Conservation (phyloP, 345 rosid species). For the Viola odorata region DNA sequence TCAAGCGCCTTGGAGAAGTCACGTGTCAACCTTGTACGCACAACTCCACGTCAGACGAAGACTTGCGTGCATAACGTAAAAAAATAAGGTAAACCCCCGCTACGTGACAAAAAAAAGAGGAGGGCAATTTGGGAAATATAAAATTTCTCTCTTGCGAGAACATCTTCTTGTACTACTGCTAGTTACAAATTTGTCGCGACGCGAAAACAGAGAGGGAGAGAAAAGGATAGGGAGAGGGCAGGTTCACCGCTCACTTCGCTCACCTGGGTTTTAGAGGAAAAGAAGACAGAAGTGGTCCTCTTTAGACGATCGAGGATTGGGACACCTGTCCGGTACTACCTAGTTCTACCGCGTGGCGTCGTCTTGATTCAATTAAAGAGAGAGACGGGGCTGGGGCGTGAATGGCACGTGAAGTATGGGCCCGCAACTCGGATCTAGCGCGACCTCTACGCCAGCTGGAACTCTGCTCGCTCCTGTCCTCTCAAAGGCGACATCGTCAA, state of each 20-base stretch:
- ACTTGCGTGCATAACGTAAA: neutral
- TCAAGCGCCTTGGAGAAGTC: neutral
- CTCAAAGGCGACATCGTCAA: constrained; percentile 27
- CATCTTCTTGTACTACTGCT: constrained; percentile 5
- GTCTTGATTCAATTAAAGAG: neutral
- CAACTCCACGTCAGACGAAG: constrained; percentile 5
- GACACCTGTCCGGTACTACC: constrained; percentile 24
- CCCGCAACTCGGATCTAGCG: constrained; percentile 19
- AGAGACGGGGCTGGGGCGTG: constrained; percentile 13
- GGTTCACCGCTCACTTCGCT: constrained; percentile 10
- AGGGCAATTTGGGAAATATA: constrained; percentile 26
- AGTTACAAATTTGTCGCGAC: constrained; percentile 33
- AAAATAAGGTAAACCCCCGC: neutral
- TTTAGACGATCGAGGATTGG: constrained; percentile 9
- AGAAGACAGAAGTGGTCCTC: constrained; percentile 30
- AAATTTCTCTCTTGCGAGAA: constrained; percentile 18
- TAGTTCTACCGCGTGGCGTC: neutral
- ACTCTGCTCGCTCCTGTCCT: constrained; percentile 18
- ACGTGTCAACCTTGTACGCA: neutral
- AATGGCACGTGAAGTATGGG: constrained; percentile 45
- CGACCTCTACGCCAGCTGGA: constrained; percentile 30
- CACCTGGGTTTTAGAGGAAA: constrained; percentile 18
- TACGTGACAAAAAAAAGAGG: constrained; percentile 6
- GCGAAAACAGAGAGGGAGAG: neutral
- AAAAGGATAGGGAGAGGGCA: neutral